Conservation (phyloP, 2,329 filamentous ascomycete species). For the Aspergillus fijiensis region DNA sequence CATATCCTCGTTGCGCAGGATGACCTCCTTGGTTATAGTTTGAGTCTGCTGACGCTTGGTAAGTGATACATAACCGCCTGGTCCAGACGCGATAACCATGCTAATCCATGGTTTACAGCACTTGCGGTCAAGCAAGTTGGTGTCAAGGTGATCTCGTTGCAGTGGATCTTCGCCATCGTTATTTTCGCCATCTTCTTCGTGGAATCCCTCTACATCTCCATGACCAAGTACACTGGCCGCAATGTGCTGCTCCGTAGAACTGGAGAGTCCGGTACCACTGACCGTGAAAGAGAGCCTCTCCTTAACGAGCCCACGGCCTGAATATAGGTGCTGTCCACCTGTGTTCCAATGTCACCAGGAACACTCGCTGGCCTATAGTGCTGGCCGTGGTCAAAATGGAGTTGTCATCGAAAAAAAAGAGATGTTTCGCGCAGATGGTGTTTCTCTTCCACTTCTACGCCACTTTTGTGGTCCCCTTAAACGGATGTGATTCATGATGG, state of each 20-base stretch:
- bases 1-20: constrained; percentile 75
- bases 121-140: constrained; percentile 77
- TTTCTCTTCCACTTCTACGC: not conserved
- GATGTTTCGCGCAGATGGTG: not conserved
- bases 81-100: not conserved
- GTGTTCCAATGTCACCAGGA: not conserved
- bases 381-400: not conserved
- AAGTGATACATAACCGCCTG: constrained; percentile 12
- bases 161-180: constrained; percentile 89
- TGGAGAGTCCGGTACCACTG: constrained; percentile 41
- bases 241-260: constrained; percentile 37
- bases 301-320: constrained; percentile 40
- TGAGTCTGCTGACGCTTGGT: constrained; percentile 72
- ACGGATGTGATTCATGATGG: not conserved
- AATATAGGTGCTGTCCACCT: not conserved
- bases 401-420: not conserved
- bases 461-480: not conserved
- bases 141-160: constrained; percentile 70
- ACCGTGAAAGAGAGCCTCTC: constrained; percentile 56
- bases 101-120: constrained; percentile 36
- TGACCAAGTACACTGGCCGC: constrained; percentile 36
- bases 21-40: constrained; percentile 73
- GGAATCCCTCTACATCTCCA: constrained; percentile 54
- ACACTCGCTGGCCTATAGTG: not conserved
- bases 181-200: constrained; percentile 77